Conservation (phyloP, 352 stramenopile species). For the Phytophthora europaea region DNA sequence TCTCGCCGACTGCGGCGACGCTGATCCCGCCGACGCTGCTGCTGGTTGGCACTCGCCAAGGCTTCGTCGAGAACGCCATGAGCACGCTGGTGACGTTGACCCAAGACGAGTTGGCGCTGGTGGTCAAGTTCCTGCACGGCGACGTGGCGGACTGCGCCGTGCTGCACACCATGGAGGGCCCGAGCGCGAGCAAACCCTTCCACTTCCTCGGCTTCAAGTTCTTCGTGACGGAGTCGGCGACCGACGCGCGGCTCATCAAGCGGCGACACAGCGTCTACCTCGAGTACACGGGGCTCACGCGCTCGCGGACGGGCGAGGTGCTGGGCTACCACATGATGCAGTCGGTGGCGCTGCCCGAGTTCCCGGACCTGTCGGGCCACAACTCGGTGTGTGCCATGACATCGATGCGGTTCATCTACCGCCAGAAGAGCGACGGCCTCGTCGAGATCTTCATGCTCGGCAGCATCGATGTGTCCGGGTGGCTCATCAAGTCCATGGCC, state of each 20-base stretch:
- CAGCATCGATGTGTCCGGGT: conserved; percentile 46
- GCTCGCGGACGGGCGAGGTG: conserved; percentile 36
- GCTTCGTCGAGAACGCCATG: conserved; percentile 58
- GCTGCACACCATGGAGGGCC: conserved; percentile 37
- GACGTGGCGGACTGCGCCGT: conserved; percentile 45
- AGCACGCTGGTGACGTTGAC: conserved; percentile 48
- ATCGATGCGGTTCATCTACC: conserved; percentile 55
- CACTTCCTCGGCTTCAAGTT: conserved; percentile 74
- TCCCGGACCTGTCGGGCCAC: conserved; percentile 46
- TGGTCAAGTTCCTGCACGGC: conserved; percentile 54
- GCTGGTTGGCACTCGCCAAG: conserved; percentile 47
- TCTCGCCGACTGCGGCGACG: conserved; percentile 27
- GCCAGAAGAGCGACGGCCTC: conserved; percentile 49
- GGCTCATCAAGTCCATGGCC: conserved; percentile 43
- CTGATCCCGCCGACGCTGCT: conserved; percentile 42
- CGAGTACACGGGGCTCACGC: conserved; percentile 53
- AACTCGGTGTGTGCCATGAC: conserved; percentile 55
- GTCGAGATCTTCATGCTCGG: conserved; percentile 65
- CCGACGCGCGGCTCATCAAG: conserved; percentile 47
- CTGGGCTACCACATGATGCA: conserved; percentile 68
- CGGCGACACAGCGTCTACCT: conserved; percentile 61
- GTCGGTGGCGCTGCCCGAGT: conserved; percentile 54
- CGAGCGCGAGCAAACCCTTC: conserved; percentile 46
- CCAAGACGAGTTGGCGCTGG: conserved; percentile 52
- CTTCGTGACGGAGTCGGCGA: conserved; percentile 51